Conservation (phyloP, 2,329 filamentous ascomycete species). For the Scytalidium sp. region DNA sequence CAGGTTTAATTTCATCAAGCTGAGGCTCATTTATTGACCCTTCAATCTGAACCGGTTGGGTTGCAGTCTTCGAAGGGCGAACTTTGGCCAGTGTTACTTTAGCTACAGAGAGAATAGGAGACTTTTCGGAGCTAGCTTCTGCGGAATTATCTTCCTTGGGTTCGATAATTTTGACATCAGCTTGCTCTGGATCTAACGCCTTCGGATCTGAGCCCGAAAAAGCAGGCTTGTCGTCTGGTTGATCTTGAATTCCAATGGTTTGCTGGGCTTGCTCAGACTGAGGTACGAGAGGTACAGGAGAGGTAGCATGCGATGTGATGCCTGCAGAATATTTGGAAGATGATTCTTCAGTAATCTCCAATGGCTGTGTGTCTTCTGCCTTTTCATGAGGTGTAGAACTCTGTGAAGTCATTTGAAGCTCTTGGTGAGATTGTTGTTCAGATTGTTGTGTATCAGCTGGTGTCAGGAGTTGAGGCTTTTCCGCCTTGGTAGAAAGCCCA, state of each 20-base stretch:
- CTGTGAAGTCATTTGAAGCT: constrained; percentile 2
- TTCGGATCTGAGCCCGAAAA: too few relatives aligned
- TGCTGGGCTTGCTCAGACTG: not conserved
- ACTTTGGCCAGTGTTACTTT: not conserved
- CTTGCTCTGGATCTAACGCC: not conserved
- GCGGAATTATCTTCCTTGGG: not conserved
- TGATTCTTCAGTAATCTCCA: not conserved
- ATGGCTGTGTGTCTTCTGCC: not conserved
- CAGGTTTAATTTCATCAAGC: not conserved
- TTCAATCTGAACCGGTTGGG: not conserved
- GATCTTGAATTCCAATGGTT: not conserved
- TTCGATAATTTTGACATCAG: not conserved
- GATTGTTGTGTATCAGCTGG: constrained; percentile 22
- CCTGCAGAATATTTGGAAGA: not conserved
- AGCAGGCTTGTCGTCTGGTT: too few relatives aligned
- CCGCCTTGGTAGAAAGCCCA: not conserved
- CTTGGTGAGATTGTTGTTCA: constrained; percentile 6
- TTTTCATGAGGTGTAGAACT: not conserved
- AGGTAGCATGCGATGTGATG: too few relatives aligned
- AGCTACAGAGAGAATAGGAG: too few relatives aligned
- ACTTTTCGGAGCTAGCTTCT: not conserved
- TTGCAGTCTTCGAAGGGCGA: not conserved
- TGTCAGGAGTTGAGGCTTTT: constrained; percentile 19
- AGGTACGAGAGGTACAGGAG: not conserved
- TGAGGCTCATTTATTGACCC: not conserved